These are phyloP conservation scores for Ophioceras dolichostomum DNA, from an alignment of 2,329 filamentous ascomycete species.

Conservation along the genomic window DNA sequence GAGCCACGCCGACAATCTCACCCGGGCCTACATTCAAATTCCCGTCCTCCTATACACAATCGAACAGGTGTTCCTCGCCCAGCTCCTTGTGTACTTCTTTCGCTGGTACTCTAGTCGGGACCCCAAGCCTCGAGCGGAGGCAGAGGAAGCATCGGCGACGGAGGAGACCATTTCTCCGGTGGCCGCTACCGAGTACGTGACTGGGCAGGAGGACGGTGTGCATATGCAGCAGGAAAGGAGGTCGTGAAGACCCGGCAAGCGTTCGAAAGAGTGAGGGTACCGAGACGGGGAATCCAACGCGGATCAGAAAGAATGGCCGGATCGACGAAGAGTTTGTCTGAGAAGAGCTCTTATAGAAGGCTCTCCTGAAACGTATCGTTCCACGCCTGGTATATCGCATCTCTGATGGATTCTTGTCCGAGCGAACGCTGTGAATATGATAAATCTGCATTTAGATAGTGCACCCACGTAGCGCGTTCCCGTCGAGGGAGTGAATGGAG, in stretches of 20 bases:
- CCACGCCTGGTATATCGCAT: conserved; percentile 2
- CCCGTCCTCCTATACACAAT: conserved; percentile 51
- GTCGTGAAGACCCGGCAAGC: too few relatives aligned
- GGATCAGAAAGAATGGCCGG: too few relatives aligned
- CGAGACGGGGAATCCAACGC: too few relatives aligned
- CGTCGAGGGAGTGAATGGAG: neutral
- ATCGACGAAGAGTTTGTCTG: too few relatives aligned
- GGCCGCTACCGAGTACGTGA: neutral
- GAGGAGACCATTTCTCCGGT: neutral
- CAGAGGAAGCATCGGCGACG: conserved; percentile 9
- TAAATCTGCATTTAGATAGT: too few relatives aligned
- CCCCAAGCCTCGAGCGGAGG: conserved; percentile 9
- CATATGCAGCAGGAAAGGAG: neutral
- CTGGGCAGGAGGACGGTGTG: neutral
- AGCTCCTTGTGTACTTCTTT: conserved; percentile 32
- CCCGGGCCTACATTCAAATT: conserved; percentile 47
- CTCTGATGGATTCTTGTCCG: conserved; percentile 1
- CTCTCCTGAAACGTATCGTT: too few relatives aligned
- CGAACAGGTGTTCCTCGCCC: conserved; percentile 38
- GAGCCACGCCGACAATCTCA: conserved; percentile 36
- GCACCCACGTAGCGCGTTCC: too few relatives aligned
- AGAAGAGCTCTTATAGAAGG: too few relatives aligned
- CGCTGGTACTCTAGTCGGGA: conserved; percentile 26
- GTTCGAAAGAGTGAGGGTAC: too few relatives aligned
- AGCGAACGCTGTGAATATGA: conserved; percentile 3